Base-by-base conservation (phyloP, 768 basidiomycete species). In the Calocera viscosa region DNA sequence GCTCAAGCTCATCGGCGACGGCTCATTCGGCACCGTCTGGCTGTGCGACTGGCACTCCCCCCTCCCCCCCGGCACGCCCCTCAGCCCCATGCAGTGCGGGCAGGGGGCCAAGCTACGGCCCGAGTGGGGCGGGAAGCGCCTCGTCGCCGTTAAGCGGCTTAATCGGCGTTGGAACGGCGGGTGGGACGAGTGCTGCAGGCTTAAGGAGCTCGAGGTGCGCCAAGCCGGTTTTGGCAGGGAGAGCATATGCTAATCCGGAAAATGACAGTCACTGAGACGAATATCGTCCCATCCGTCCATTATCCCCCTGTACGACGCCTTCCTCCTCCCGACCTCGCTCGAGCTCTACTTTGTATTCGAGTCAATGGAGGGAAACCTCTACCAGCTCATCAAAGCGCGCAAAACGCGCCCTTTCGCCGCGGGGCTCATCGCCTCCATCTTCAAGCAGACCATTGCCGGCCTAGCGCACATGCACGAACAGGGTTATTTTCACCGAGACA, bases 331-430 rank as follows among this genome's bases (percentile, higher is more conserved):
- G 2, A 84, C 87, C 71, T 84, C 91, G 68, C 92, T 91, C 77
- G 94, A 99, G 77, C 90, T 99, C 72, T 96, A 98, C 77, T 98
- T 98, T 74, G 95, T 98, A 60, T 99, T 99, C 77, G 96, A 99
- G 78, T 94, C 94, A 73, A 98, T 99, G 96, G 96, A 99, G 77
- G 96, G 96, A 73, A 98, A 99, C 78, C 85, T 99, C 63, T 99
- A 95, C 78, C 96, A 99, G 76, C 90, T 99, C 79, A 95, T 97
- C 78, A 97, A 95, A 79, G 86, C 94, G 60, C 88, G 96, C 69
- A 92, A 91, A 78, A 94, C 94, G 68, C 87, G 94, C 69, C 86
- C 93, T 5, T 86, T 99, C 68, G 95, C 96, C n/a, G 91, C 92
- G 49, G 96, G 96, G 70, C 88, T 99, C 71, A 89, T 95, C 69